Evolutionary conservation across 129 eudicot genomes (phyloP).

Genomic region (Logfia minima): DNA sequence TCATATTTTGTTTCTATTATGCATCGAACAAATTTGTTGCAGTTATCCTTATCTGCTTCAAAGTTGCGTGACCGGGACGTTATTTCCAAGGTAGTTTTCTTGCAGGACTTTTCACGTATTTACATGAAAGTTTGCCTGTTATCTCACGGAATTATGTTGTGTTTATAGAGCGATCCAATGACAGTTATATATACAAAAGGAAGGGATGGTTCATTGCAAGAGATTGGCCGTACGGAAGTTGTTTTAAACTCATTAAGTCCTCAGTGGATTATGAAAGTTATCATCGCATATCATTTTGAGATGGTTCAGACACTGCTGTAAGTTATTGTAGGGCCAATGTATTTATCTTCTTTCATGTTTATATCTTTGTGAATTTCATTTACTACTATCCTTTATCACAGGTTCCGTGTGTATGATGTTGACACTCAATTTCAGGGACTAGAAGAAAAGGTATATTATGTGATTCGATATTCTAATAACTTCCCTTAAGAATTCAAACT

Average conservation of each 20-base stretch:
- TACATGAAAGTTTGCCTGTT: slow-evolving; percentile 28
- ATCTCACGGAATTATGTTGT: slow-evolving; percentile 27
- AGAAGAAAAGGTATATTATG: slow-evolving; percentile 72
- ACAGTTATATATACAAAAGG: slow-evolving; percentile 71
- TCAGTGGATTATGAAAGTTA: slow-evolving; percentile 73
- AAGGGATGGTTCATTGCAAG: slow-evolving; percentile 82
- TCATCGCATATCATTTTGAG: slow-evolving; percentile 78
- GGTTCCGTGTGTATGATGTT: slow-evolving; percentile 91
- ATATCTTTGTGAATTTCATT: slow-evolving; percentile 9
- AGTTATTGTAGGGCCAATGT: slow-evolving; percentile 36
- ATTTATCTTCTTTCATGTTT: slow-evolving; percentile 15
- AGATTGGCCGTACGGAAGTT: slow-evolving; percentile 94
- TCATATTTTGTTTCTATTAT: slow-evolving; percentile 25
- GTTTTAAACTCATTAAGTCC: slow-evolving; percentile 79
- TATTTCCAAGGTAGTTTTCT: slow-evolving; percentile 78
- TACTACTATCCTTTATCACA: slow-evolving; percentile 35
- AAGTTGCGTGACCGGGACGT: slow-evolving; percentile 85
- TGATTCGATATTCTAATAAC: slow-evolving; percentile 16
- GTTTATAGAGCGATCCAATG: slow-evolving; percentile 95
- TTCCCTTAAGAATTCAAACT: background rate
- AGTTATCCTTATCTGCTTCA: slow-evolving; percentile 87
- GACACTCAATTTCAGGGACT: slow-evolving; percentile 78
- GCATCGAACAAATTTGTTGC: slow-evolving; percentile 37
- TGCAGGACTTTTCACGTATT: background rate
- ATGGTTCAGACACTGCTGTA: slow-evolving; percentile 84